Base-by-base conservation (phyloP, 352 stramenopile genomes). In the Globisporangium irregulare region DNA sequence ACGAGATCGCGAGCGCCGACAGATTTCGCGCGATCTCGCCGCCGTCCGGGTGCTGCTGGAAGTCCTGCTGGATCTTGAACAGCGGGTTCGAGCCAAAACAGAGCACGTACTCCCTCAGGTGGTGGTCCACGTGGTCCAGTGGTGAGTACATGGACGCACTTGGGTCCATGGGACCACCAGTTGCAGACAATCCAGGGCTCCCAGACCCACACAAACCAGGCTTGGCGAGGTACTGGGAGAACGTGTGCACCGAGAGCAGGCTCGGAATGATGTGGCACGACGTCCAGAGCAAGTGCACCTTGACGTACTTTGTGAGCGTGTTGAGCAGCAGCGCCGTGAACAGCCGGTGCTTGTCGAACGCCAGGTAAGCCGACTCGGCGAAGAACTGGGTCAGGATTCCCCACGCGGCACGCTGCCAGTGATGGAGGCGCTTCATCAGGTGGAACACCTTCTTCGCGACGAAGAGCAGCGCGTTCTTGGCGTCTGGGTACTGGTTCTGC, bases 381-480 rank as follows among this genome's bases (percentile, higher is more conserved):
- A 79, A 79, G 62, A 88, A 82, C 32, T 70, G 70, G 20, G 74
- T 80, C 46, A 91, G 64, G 2, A 76, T 67, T 12, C 81, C 80
- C 80, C 80, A 91, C 2, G 76, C 57, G 1, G 76, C 75, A 61
- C 84, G 74, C 54, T 91, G 81, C 78, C 83, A 90, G 55, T 89
- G 81, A 15, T 91, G 79, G 24, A 89, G 50, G 38, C 74, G 76
- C 74, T 86, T 89, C 77, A 90, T 86, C 24, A 91, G 73, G 25
- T 89, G 79, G 50, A 86, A 84, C 8, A 79, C 53, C 0, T 22
- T 38, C 62, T 71, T 78, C 10, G 74, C 53, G 6, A 81, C 41
- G 22, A 63, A 68, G 36, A 79, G 61, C 24, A 91, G 66, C 0
- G 70, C 29, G 41, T 48, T 48, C 15, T n/a, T 48, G 41, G 41